Evolutionary conservation across 257 asterid genomes (phyloP).

Genomic region (Solanum chmielewskii): DNA sequence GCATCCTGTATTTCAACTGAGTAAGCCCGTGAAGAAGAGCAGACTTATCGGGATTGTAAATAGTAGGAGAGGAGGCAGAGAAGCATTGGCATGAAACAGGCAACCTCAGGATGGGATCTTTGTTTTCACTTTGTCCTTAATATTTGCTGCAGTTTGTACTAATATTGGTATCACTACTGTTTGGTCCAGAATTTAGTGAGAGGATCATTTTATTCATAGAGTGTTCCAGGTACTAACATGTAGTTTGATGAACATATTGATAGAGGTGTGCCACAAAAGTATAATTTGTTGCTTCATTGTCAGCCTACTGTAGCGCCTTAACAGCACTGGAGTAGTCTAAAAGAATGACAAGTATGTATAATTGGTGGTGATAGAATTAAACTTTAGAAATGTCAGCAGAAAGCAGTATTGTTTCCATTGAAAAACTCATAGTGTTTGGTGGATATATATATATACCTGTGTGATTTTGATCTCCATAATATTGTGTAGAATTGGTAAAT

Average conservation of each 20-base stretch:
- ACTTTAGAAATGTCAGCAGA: background rate
- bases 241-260: background rate
- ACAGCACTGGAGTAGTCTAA: background rate
- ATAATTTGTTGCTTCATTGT: background rate
- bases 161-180: background rate
- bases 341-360: background rate
- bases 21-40: slow-evolving; percentile 35
- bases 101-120: background rate
- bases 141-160: background rate
- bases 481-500: background rate
- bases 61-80: slow-evolving; percentile 14
- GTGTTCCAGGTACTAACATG: slow-evolving; percentile 5
- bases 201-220: background rate
- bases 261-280: background rate
- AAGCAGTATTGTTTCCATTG: background rate
- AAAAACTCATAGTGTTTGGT: background rate
- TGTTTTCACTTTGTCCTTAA: background rate
- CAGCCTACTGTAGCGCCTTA: background rate
- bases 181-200: slow-evolving; percentile 6
- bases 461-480: background rate
- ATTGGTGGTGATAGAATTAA: background rate
- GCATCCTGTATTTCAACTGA: slow-evolving; percentile 62
- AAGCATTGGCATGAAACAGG: slow-evolving; percentile 6
- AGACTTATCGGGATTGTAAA: slow-evolving; percentile 17
- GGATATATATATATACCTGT: background rate